These are phyloP conservation scores for Xylariaceae sp. DNA, from an alignment of 2,329 filamentous ascomycete genomes.

Conservation along the genomic window DNA sequence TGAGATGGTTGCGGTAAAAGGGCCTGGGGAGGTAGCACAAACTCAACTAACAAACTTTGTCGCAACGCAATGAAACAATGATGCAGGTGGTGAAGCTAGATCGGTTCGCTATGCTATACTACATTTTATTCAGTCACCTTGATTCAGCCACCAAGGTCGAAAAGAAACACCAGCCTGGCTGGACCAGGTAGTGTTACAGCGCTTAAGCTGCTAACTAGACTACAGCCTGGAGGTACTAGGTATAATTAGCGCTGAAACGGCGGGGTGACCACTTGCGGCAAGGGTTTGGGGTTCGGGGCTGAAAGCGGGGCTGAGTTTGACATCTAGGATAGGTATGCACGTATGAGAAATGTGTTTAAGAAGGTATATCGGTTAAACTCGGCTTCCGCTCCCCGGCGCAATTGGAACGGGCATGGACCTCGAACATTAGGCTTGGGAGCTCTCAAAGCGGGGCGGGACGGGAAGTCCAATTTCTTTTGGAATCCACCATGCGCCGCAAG, in stretches of 20 bases:
- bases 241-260: not conserved
- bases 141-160: not conserved
- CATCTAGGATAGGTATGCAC: not conserved
- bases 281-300: constrained; percentile 3
- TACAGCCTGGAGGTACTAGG: too few relatives aligned
- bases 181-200: constrained; percentile 7
- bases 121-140: too few relatives aligned
- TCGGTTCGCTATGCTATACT: too few relatives aligned
- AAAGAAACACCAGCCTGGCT: constrained; percentile 5
- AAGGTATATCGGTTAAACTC: constrained; percentile 8
- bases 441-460: constrained; percentile 14
- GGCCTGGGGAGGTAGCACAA: too few relatives aligned
- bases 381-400: constrained; percentile 1
- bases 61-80: not conserved
- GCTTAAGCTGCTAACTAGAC: constrained; percentile 3
- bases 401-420: not conserved
- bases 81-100: not conserved
- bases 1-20: not conserved
- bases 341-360: not conserved
- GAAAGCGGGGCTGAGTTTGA: constrained; percentile 7
- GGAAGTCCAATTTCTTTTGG: constrained; percentile 30
- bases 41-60: too few relatives aligned
- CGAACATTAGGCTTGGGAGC: not conserved
- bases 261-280: constrained; percentile 3
- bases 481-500: constrained; percentile 35